Conservation (phyloP, 495 filamentous ascomycete species). For the Staphylotrichum tortipilum region DNA sequence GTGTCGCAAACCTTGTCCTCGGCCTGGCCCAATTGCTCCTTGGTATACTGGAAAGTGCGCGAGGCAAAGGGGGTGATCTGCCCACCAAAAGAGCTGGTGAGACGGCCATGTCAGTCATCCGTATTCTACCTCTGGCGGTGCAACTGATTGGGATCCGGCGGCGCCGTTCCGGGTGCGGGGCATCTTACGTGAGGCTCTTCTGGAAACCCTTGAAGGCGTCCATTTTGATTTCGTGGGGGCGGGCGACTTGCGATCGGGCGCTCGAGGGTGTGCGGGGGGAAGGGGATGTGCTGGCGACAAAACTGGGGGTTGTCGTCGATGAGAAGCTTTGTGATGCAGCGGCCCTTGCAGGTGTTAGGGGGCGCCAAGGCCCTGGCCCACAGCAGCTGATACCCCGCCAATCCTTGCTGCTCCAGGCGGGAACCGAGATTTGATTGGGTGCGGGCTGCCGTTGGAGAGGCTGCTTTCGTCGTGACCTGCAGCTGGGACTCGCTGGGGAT, state of each 20-base stretch:
- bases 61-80: slow-evolving; percentile 81
- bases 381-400: slow-evolving; percentile 5
- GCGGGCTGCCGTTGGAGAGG: neutral
- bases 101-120: slow-evolving; percentile 15
- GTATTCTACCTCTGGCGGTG: no score
- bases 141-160: neutral
- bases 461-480: no score
- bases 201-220: slow-evolving; percentile 30
- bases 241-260: neutral
- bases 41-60: slow-evolving; percentile 91
- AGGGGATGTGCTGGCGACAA: neutral
- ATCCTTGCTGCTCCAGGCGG: slow-evolving; percentile 5
- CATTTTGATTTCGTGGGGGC: slow-evolving; percentile 13
- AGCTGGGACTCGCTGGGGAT: no score
- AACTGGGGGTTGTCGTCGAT: neutral
- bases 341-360: neutral
- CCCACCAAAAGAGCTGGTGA: slow-evolving; percentile 39
- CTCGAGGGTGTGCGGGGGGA: neutral
- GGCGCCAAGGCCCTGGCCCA: slow-evolving; percentile 6
- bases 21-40: slow-evolving; percentile 90
- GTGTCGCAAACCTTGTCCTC: slow-evolving; percentile 69
- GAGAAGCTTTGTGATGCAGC: neutral
- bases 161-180: neutral
- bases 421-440: neutral
- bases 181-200: slow-evolving; percentile 27